These are phyloP conservation scores for Aspergillus persii DNA, from an alignment of 2,329 filamentous ascomycete genomes.

Conservation along the genomic window DNA sequence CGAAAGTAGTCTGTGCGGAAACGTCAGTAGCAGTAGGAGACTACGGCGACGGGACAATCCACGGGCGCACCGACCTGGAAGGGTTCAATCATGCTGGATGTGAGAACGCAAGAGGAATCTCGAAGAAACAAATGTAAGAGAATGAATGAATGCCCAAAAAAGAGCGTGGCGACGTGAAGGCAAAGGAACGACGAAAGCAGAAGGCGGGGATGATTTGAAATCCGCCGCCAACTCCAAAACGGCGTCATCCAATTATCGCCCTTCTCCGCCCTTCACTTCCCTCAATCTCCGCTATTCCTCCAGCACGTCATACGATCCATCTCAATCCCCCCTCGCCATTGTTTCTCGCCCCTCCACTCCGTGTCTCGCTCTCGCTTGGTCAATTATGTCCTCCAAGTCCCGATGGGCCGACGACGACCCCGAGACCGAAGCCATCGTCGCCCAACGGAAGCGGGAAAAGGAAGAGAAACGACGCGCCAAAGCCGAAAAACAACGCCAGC, in stretches of 20 bases:
- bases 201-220: conserved; percentile 30
- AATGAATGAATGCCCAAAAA: not conserved
- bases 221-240: conserved; percentile 16
- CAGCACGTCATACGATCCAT: not conserved
- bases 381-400: conserved; percentile 64
- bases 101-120: no score
- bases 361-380: conserved; percentile 1
- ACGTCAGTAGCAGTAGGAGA: conserved; percentile 15
- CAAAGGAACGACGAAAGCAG: conserved; percentile 5
- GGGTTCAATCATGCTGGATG: conserved; percentile 41
- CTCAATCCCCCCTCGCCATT: not conserved
- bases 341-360: no score
- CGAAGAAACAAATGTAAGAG: not conserved
- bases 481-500: conserved; percentile 72
- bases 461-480: conserved; percentile 85
- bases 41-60: not conserved
- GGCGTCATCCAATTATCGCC: conserved; percentile 23
- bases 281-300: not conserved
- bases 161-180: not conserved
- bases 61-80: conserved; percentile 41
- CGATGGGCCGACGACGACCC: conserved; percentile 87
- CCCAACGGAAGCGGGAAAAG: conserved; percentile 74
- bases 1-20: conserved; percentile 76
- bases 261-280: conserved; percentile 15
- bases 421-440: conserved; percentile 67